Percentiles rank a stretch among this genome's conserved stretches.
Conservation (phyloP, 345 rosid species). For the Brassica incana region DNA sequence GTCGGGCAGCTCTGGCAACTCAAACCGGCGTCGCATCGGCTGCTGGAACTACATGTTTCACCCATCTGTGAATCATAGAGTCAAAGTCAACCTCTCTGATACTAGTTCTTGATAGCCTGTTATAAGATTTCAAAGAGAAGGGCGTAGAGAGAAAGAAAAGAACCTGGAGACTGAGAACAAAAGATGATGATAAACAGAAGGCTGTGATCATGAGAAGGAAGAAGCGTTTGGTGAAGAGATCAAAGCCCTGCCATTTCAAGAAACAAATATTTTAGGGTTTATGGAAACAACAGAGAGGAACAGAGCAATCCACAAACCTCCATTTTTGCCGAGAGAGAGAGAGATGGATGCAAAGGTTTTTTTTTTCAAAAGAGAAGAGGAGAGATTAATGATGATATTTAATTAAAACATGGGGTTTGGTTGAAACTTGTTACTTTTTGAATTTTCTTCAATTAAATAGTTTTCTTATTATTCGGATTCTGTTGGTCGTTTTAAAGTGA, state of each 20-base stretch:
- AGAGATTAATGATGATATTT: neutral
- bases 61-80: slow-evolving; percentile 56
- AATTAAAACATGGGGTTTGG: neutral
- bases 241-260: slow-evolving; percentile 30
- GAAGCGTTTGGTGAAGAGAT: neutral
- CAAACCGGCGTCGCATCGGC: slow-evolving; percentile 72
- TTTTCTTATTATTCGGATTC: neutral
- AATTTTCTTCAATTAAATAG: neutral
- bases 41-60: slow-evolving; percentile 68
- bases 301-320: neutral
- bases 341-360: neutral
- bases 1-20: slow-evolving; percentile 71
- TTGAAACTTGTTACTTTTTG: neutral
- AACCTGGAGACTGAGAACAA: slow-evolving; percentile 44
- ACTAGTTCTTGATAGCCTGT: neutral
- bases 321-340: neutral
- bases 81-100: neutral
- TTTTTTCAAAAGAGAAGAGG: neutral
- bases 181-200: slow-evolving; percentile 30
- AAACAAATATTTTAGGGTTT: neutral
- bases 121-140: neutral
- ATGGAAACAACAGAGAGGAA: neutral
- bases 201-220: slow-evolving; percentile 28
- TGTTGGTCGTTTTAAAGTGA: slow-evolving; percentile 18
- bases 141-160: neutral